Base-by-base conservation (phyloP, 805 yeast genomes). In the Ascoidea asiatica region DNA sequence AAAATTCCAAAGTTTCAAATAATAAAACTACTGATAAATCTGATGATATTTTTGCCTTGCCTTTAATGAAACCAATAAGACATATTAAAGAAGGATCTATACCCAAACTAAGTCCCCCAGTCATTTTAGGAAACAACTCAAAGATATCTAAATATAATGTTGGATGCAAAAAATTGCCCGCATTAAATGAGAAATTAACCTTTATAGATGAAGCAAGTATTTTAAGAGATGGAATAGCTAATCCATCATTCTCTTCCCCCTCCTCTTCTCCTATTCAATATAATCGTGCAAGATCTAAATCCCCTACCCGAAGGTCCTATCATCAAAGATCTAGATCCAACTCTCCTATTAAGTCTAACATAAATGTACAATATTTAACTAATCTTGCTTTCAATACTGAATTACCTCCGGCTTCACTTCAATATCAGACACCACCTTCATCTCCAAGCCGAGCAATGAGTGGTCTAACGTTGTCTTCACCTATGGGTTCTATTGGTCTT, bases 41-140 rank as follows among this genome's bases (percentile, higher is more conserved):
- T 3, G 4, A 29, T 29, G 35, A 41, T 21, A 13, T 17, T 4
- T 44, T 46, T n/a, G 52, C 47, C 15, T 19, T 45, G 38, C 52
- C 52, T 43, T 44, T 45, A 22, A 43, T 49, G 20, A 46, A 47
- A 42, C 37, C 50, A 13, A 47, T 49, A 19, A 21, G 41, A 17
- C 43, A 43, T 11, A 11, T 29, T 11, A 29, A 29, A 29, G 35
- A 29, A 29, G 8, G 15, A 11, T 29, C 35, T 11, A 29, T 29
- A 21, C 51, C 51, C 35, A 44, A 39, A 37, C 36, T 49, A 8
- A 44, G 44, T 15, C 45, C 48, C n/a, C 50, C 46, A 13, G 45
- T 19, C 36, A 43, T 46, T 11, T 29, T 29, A 29, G 35, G 15
- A 11, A 29, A 15, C 15, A 15, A 15, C 15, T 29, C 35, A 29